Conservation (phyloP, 208 protist genomes). For the Trypanosoma congolense region DNA sequence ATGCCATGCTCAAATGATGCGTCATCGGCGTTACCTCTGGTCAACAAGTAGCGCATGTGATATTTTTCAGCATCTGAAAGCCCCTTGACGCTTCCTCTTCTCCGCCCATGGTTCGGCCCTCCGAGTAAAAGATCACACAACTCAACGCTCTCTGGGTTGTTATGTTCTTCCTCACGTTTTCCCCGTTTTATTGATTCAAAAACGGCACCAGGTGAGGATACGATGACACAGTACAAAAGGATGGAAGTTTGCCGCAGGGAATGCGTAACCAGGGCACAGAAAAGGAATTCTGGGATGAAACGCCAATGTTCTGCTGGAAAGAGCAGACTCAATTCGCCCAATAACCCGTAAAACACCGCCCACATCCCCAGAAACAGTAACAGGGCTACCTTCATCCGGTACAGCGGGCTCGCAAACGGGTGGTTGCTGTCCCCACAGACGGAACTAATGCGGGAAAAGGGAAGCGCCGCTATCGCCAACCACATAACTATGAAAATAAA, state of each 20-base stretch:
- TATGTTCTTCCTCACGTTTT: background rate
- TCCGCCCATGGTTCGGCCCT: too few relatives aligned
- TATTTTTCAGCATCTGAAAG: too few relatives aligned
- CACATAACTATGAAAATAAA: conserved; percentile 12
- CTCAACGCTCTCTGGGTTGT: background rate
- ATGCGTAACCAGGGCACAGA: conserved; percentile 5
- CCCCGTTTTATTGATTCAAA: background rate
- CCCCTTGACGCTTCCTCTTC: too few relatives aligned
- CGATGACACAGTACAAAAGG: conserved; percentile 11
- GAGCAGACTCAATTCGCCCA: conserved; percentile 11
- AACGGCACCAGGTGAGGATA: conserved; percentile 15
- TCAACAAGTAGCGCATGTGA: too few relatives aligned
- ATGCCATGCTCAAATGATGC: too few relatives aligned
- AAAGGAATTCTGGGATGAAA: conserved; percentile 1
- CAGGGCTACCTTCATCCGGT: conserved; percentile 6
- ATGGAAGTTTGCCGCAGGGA: conserved; percentile 2
- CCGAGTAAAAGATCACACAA: background rate
- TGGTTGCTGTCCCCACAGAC: conserved; percentile 8
- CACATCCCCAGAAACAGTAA: conserved; percentile 8
- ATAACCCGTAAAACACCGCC: background rate
- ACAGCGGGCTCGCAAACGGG: conserved; percentile 12
- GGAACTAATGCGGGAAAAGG: conserved; percentile 8
- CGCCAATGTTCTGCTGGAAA: conserved; percentile 5
- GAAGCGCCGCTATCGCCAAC: conserved; percentile 1
- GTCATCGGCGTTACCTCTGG: too few relatives aligned